Percentiles rank a stretch among this genome's conserved stretches.
Evolutionary conservation across 2,329 filamentous ascomycete species (phyloP).

Genomic region (Talaromyces albobiverticillius): DNA sequence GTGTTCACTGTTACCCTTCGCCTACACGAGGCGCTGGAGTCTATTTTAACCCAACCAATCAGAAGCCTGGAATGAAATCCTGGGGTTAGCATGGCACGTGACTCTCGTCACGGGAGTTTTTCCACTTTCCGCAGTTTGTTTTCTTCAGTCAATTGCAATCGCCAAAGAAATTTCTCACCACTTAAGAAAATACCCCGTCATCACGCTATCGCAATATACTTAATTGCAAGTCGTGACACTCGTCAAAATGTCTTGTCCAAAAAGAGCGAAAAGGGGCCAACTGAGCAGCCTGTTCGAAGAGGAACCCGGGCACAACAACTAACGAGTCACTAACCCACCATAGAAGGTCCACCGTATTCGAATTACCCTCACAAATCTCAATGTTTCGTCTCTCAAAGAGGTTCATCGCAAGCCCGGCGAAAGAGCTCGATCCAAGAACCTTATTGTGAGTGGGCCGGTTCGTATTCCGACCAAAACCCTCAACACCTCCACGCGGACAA

Average conservation of each 20-base stretch:
- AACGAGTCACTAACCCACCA: background rate
- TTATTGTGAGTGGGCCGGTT: background rate
- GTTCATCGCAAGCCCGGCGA: background rate
- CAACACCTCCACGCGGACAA: background rate
- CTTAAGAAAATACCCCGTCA: no score
- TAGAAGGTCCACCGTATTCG: constrained; percentile 6
- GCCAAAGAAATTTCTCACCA: no score
- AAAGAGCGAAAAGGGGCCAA: background rate
- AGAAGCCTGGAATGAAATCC: no score
- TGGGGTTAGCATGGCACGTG: no score
- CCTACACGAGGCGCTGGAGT: no score
- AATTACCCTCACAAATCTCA: background rate
- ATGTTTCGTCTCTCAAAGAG: constrained; percentile 1
- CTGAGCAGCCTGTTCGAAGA: constrained; percentile 1
- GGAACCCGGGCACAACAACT: background rate
- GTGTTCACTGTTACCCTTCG: no score
- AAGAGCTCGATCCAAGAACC: background rate
- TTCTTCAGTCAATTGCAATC: no score
- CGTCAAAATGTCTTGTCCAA: background rate
- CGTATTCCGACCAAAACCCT: background rate
- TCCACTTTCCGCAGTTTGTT: no score
- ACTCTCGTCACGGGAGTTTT: no score
- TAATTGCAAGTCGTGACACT: no score
- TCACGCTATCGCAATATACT: no score
- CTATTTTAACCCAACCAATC: no score